Evolutionary conservation across 345 rosid genomes (phyloP).

Genomic region (Erucastrum elatum): DNA sequence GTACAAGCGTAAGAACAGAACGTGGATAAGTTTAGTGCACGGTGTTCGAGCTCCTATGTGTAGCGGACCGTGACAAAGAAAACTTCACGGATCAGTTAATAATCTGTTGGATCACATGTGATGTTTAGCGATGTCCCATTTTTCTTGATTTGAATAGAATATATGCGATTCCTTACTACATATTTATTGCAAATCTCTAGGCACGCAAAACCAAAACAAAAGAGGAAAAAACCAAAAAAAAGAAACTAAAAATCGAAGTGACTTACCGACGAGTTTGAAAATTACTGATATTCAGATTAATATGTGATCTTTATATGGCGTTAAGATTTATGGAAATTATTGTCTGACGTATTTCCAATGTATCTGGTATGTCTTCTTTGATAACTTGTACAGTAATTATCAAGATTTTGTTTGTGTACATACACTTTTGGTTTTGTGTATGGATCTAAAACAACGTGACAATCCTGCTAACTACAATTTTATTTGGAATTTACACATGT

Average conservation of each 20-base stretch:
- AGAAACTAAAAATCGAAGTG: background rate
- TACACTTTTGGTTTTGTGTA: background rate
- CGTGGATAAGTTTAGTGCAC: constrained; percentile 22
- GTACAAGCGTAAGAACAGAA: background rate
- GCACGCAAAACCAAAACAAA: background rate
- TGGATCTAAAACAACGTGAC: constrained; percentile 24
- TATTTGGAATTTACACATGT: constrained; percentile 13
- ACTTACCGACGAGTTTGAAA: background rate
- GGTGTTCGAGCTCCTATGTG: constrained; percentile 26
- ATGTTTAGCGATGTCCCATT: constrained; percentile 6
- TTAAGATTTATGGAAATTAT: background rate
- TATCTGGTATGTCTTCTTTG: background rate
- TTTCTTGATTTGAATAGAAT: background rate
- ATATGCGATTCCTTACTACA: background rate
- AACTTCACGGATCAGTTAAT: constrained; percentile 39
- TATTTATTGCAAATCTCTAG: background rate
- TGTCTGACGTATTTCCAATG: background rate
- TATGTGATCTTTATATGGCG: background rate
- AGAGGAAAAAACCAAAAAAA: background rate
- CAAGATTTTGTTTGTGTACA: constrained; percentile 3
- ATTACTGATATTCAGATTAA: background rate
- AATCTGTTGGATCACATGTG: constrained; percentile 29
- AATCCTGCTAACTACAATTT: constrained; percentile 8
- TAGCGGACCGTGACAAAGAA: constrained; percentile 36
- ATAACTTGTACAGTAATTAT: background rate